Evolutionary conservation across 257 asterid species (phyloP).

Genomic region (Orobanche coerulescens): DNA sequence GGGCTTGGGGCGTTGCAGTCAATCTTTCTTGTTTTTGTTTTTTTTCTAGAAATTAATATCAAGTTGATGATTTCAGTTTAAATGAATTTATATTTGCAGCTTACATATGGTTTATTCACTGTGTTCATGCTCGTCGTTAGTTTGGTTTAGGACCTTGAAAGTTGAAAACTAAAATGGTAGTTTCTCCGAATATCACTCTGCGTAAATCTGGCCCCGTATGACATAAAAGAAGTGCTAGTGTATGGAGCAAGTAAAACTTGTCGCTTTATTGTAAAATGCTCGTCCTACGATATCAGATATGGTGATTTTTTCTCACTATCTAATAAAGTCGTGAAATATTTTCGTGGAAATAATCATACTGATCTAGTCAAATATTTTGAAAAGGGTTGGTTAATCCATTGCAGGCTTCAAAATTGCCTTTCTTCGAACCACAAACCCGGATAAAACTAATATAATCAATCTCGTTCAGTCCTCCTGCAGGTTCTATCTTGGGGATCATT

Average conservation of each 20-base stretch:
- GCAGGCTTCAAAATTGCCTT: no score
- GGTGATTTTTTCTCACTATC: not conserved
- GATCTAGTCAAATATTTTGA: not conserved
- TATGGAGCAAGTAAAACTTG: constrained; percentile 19
- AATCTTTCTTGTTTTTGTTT: no score
- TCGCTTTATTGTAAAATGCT: not conserved
- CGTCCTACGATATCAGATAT: not conserved
- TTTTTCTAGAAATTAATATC: not conserved
- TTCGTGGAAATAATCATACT: not conserved
- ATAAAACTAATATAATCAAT: constrained; percentile 17
- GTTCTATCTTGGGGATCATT: constrained; percentile 70
- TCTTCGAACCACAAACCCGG: no score
- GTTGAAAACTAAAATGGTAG: not conserved
- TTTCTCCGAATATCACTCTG: not conserved
- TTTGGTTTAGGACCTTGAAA: constrained; percentile 6
- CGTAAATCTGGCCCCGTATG: no score
- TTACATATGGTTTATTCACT: not conserved
- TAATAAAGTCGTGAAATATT: not conserved
- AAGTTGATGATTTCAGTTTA: not conserved
- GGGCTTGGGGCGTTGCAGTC: no score
- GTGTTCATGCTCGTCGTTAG: not conserved
- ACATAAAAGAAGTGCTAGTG: not conserved
- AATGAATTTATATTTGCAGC: not conserved
- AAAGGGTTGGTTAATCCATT: no score
- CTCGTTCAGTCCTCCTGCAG: constrained; percentile 66